Base-by-base conservation (phyloP, 1,139 yeast genomes). In the Pichia sp. region DNA sequence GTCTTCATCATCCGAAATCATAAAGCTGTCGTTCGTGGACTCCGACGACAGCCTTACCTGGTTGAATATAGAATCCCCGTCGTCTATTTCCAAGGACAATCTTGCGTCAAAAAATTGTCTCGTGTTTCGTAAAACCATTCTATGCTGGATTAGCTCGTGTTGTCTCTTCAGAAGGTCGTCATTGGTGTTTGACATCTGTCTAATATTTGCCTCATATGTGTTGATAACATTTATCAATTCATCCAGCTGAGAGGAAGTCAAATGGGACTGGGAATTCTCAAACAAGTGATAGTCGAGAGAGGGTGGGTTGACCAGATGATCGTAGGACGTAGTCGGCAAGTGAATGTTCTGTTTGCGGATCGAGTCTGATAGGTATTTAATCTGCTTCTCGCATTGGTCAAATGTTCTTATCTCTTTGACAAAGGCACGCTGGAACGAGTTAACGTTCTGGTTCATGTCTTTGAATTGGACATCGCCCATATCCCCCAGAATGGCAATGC, bases 381-480 rank as follows among this genome's bases (percentile, higher is more conserved):
- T 74, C 64, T 83, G 88, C 58, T 90, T 78, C 67, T 84, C 81
- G 2, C 81, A 77, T 59, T 82, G 81, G 63, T 84, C 90, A 51
- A 83, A 70, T 49, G 79, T 75, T 60, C 97, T 79, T 55, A 90
- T 81, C 64, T 93, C 98, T 62, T 79, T 79, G 51, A 93, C 89
- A 67, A 87, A 93, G 0, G 95, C 81, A 60, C 98, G 78, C 71
- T 92, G 97, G 72, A 93, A 95, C 4, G 90, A 77, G 56, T 87
- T 85, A 54, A 88, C 80, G 63, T 80, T 81, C 50, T 85, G 76
- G 70, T 93, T 93, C 71, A 93, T 77, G 70, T 93, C 98, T 57
- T 97, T 79, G 70, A 95, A 90, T 67, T 95, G 98, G 32, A 93
- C 87, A 54, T 81, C 75, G 1, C 97, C 97, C 57, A 86, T 73